Evolutionary conservation across 208 protist species (phyloP).

Genomic region (Trypanosoma mega): DNA sequence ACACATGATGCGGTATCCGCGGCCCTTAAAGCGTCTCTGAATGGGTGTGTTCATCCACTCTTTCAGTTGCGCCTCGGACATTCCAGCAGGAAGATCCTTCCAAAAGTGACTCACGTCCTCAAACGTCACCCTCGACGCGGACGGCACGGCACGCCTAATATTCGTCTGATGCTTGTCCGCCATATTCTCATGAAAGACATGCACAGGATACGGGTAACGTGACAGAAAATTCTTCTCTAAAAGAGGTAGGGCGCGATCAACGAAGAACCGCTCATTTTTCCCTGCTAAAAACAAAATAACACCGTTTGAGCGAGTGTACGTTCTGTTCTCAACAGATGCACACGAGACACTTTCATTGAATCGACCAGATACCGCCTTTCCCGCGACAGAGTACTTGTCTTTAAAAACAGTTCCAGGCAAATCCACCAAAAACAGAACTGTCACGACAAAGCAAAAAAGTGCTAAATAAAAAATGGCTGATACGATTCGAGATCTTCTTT

Average conservation of each 20-base stretch:
- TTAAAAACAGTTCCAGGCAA: too few species aligned
- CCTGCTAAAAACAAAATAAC: conserved; percentile 12
- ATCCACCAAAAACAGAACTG: too few species aligned
- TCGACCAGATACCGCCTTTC: too few species aligned
- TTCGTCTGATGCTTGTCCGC: conserved; percentile 8
- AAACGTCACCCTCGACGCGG: conserved; percentile 28
- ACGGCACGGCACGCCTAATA: conserved; percentile 21
- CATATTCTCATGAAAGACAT: conserved; percentile 46
- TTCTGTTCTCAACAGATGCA: not conserved
- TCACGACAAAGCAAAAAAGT: too few species aligned
- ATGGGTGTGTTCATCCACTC: conserved; percentile 19
- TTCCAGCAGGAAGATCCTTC: conserved; percentile 13
- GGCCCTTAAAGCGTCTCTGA: conserved; percentile 14
- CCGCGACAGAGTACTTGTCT: too few species aligned
- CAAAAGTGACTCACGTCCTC: conserved; percentile 32
- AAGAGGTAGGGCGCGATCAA: conserved; percentile 23
- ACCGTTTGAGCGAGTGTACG: not conserved
- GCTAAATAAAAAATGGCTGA: too few species aligned
- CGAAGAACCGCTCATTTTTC: conserved; percentile 14
- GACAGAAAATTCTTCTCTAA: conserved; percentile 36
- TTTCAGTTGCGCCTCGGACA: conserved; percentile 23
- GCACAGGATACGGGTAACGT: conserved; percentile 42
- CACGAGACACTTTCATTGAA: too few species aligned
- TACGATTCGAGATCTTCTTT: too few species aligned
- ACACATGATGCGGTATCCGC: conserved; percentile 43